A percentile compares a stretch with the other conserved stretches of the same genome.
phyloP scores from a whole-genome alignment of 2,329 filamentous ascomycete genomes.

The Fusarium compactum region DNA sequence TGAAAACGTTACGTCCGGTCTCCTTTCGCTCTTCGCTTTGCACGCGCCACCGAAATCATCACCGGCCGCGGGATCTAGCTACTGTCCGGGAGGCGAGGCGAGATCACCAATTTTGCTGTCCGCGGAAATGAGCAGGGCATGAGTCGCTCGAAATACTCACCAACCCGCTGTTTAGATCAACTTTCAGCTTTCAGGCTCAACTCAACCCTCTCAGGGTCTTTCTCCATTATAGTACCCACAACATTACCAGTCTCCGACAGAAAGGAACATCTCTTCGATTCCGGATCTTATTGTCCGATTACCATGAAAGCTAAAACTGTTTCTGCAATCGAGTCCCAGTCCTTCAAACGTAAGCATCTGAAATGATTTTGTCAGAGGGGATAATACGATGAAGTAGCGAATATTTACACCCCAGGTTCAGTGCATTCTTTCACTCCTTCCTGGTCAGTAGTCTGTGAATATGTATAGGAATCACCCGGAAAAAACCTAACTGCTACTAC shows the following conservation, averaged over 20 bases:
- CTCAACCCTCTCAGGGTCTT: conserved; percentile 4
- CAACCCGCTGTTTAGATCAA: conserved; percentile 1
- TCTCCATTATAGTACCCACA: conserved; percentile 4
- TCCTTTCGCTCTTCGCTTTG: conserved; percentile 13
- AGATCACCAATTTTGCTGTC: conserved; percentile 1
- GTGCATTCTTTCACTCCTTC: neutral
- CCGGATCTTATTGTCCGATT: conserved; percentile 18
- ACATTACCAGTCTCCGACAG: neutral
- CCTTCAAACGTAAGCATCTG: neutral
- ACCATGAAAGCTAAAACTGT: neutral
- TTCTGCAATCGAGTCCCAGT: neutral
- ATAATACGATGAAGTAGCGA: neutral
- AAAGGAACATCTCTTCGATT: conserved; percentile 3
- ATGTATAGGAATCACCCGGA: conserved; percentile 14
- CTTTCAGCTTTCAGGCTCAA: neutral
- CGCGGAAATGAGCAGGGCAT: neutral
- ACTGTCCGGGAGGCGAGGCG: conserved; percentile 22
- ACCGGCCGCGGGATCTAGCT: conserved; percentile 21
- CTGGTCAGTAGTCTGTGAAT: neutral
- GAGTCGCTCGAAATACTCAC: conserved; percentile 25
- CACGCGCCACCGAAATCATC: conserved; percentile 39
- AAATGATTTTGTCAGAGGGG: neutral
- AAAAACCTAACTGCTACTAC: conserved; percentile 16
- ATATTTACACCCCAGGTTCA: neutral
- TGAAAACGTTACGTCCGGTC: conserved; percentile 21